Base-by-base conservation (phyloP, 495 filamentous ascomycete genomes). In the Talaromyces nanjingensis region DNA sequence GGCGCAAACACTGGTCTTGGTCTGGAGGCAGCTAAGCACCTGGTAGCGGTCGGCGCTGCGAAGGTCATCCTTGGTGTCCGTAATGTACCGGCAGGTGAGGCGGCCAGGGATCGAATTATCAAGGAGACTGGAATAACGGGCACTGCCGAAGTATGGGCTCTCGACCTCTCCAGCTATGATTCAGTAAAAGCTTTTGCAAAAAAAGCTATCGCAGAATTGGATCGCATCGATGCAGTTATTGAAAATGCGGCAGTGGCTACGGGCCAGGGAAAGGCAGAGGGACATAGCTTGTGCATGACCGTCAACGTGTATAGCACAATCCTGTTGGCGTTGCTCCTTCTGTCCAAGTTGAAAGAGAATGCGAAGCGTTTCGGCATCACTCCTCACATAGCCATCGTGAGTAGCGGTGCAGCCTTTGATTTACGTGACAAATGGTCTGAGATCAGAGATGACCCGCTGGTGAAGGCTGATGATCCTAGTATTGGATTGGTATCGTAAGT, bases 21-120 rank as follows among this genome's bases (percentile, higher is more conserved):
- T n/a, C 67, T 78, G 2, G 77, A 82, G 66, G 77, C 78, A 33
- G 74, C 79, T 3, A 67, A 68, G 2, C 81, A 84, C 52, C 71
- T 87, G 34, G 74, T 84, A 3, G 65, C 67, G 11, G 73, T 80
- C 6, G 70, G 72, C 0, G 76, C 85, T 4, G 70, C 74, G 0
- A 74, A 70, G 60, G 74, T 87, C 7, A 82, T 87, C 63, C 67
- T 88, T 0, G 84, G 76, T 4, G 83, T 85, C 1, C 83, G 86
- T 14, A 81, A 76, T 55, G 58, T 73, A 0, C 55, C 65, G 1
- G 81, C 79, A 20, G 86, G 85, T 2, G 65, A 81, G 27, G 70
- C 42, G 0, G 84, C 79, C 7, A 70, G 69, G 25, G 34, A 69
- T 20, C 64, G 72, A 0, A 74, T 79, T 25, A 75, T 74, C 37